Base-by-base conservation (phyloP, 2,329 filamentous ascomycete genomes). In the Talaromyces verruculosus region DNA sequence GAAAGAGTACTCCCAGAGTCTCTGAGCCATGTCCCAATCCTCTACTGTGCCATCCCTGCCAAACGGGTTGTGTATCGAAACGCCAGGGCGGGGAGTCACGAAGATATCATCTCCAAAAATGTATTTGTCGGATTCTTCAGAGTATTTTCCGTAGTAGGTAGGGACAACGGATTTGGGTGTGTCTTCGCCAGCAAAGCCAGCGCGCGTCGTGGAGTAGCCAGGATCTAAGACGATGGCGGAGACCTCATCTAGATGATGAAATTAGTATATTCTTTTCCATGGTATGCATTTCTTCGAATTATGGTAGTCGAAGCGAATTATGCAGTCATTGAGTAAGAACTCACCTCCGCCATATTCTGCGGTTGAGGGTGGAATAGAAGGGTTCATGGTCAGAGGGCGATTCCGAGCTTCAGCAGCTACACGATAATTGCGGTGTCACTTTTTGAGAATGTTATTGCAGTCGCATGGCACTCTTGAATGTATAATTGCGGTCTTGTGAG, bases 111-210 rank as follows among this genome's bases (percentile, higher is more conserved):
- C 96, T 80, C 95, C 95, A 73, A 93, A 98, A 67, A 95, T 78
- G 37, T 84, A 79, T 69, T 84, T 83, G 65, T 88, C 83, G 60
- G 85, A 83, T 28, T 80, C 81, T 53, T 84, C 79, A 65, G 81
- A 81, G 68, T 81, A 80, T 78, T 84, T 83, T 68, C 91, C 93
- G 81, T 99, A 99, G 81, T 91, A 92, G 53, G 93, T 95, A 33
- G 94, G 93, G 66, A 96, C 86, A 65, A 98, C 89, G 35, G 92
- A 93, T 83, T 98, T 98, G 72, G 95, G 95, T 0, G 93, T 90
- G 81, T 99, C 95, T 86, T 99, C 96, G 75, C 96, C 95, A 13
- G 96, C 96, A 75, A 98, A 99, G 66, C 95, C 95, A 67, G 93
- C 95, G 80, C 96, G 93, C 47, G 91, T 93, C 71, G 88, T 90